Conservation (phyloP, 2,329 filamentous ascomycete species). For the Tolypocladium nubicola region DNA sequence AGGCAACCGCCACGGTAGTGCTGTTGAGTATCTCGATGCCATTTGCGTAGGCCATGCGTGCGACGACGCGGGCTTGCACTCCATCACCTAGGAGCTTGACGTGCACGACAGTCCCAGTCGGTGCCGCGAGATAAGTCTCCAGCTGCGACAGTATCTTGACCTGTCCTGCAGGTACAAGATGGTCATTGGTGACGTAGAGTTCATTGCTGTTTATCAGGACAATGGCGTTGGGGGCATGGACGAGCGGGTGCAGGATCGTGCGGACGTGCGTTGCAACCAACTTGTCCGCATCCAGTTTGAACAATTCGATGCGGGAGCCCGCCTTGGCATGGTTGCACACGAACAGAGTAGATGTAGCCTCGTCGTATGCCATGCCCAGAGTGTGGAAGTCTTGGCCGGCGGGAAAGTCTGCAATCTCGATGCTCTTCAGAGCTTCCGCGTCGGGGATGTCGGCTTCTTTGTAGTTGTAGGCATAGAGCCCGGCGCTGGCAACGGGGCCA, state of each 20-base stretch:
- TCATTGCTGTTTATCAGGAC: conserved; percentile 20
- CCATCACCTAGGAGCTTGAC: conserved; percentile 11
- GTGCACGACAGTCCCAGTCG: conserved; percentile 24
- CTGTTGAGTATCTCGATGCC: conserved; percentile 28
- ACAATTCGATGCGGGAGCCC: conserved; percentile 26
- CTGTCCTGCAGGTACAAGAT: conserved; percentile 19
- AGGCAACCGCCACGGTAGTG: conserved; percentile 26
- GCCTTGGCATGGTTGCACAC: conserved; percentile 25
- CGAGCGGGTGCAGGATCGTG: conserved; percentile 25
- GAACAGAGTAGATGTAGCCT: conserved; percentile 21
- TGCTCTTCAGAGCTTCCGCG: conserved; percentile 8
- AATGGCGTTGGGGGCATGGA: conserved; percentile 29
- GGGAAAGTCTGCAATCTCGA: conserved; percentile 13
- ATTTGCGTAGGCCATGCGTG: conserved; percentile 27
- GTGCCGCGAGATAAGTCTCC: conserved; percentile 23
- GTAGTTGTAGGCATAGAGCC: conserved; percentile 28
- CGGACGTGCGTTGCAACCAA: conserved; percentile 23
- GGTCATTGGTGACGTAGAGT: conserved; percentile 30
- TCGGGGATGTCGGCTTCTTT: conserved; percentile 4
- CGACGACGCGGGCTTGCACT: conserved; percentile 15
- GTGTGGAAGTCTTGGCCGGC: conserved; percentile 26
- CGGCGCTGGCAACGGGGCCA: conserved; percentile 11
- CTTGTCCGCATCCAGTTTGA: conserved; percentile 21
- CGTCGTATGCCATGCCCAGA: conserved; percentile 27
- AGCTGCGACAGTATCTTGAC: conserved; percentile 13